Conservation (phyloP, 139 green algal species). For the Auxenochlorella pyrenoidosa region DNA sequence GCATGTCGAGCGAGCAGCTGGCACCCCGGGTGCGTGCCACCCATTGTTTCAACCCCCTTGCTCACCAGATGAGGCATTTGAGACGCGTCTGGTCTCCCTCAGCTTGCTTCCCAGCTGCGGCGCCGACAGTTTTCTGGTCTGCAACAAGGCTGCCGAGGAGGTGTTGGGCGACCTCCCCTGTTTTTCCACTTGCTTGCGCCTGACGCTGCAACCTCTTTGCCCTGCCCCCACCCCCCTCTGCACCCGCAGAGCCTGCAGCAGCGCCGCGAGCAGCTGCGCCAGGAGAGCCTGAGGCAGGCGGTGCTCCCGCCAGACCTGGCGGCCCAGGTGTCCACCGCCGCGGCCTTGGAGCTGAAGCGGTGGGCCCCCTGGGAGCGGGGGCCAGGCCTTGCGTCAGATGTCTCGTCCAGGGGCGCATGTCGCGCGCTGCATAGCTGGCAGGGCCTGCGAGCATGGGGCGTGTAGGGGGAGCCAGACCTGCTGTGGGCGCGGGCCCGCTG, state of each 20-base stretch:
- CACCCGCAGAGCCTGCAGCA: conserved; percentile 4
- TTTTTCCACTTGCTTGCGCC: background rate
- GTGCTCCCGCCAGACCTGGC: conserved; percentile 23
- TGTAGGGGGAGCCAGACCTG: no score
- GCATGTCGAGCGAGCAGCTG: conserved; percentile 67
- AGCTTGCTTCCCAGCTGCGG: no score
- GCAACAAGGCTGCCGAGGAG: no score
- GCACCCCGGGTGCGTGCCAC: conserved; percentile 30
- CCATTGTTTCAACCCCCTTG: background rate
- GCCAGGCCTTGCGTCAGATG: no score
- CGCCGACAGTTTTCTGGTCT: background rate
- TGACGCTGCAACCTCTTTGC: background rate
- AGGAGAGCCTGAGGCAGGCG: conserved; percentile 20
- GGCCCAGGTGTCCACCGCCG: background rate
- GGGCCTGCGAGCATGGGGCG: background rate
- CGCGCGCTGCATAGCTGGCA: no score
- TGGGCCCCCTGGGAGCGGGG: background rate
- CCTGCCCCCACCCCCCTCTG: background rate
- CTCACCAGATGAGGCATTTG: no score
- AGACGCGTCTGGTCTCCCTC: no score
- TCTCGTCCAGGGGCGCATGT: no score
- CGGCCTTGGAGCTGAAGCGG: conserved; percentile 1
- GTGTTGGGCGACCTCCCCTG: no score
- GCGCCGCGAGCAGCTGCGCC: background rate
- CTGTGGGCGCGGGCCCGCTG: no score